Conservation (phyloP, 192 early-diverging fungal species). For the Lunasporangiospora selenospora region DNA sequence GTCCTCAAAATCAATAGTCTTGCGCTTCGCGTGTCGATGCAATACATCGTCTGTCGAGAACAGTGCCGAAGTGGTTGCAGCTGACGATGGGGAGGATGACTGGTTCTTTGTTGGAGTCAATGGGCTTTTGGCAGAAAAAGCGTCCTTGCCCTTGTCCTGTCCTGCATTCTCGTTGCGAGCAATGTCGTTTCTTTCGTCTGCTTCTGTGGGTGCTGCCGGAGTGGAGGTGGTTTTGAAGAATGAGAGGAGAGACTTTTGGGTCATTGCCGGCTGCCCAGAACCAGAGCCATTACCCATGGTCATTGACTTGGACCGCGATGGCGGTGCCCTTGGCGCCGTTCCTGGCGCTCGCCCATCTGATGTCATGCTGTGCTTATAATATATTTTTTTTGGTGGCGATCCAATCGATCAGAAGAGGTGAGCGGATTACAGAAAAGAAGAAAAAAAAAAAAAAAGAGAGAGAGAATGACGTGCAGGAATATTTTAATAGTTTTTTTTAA, state of each 20-base stretch:
- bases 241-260: conserved; percentile 36
- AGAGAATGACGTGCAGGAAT: too few relatives aligned
- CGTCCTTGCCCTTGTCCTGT: too few relatives aligned
- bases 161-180: too few relatives aligned
- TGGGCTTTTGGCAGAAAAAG: too few relatives aligned
- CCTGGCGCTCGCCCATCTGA: conserved; percentile 8
- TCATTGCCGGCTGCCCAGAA: conserved; percentile 18
- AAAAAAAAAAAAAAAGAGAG: neutral
- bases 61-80: conserved; percentile 3
- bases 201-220: neutral
- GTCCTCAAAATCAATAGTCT: conserved; percentile 22
- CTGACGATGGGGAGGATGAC: too few relatives aligned
- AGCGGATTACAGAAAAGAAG: neutral
- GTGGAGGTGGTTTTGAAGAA: conserved; percentile 28
- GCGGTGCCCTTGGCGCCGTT: conserved; percentile 23
- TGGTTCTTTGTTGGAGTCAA: too few relatives aligned
- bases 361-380: conserved; percentile 22
- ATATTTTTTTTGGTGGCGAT: too few relatives aligned
- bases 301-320: conserved; percentile 6
- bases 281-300: too few relatives aligned
- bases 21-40: conserved; percentile 14
- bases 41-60: conserved; percentile 32
- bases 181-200: neutral
- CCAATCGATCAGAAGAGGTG: neutral
- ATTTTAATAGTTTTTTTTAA: too few relatives aligned